Conservation (phyloP, 2,329 filamentous ascomycete genomes). For the Helicocarpus griseus region DNA sequence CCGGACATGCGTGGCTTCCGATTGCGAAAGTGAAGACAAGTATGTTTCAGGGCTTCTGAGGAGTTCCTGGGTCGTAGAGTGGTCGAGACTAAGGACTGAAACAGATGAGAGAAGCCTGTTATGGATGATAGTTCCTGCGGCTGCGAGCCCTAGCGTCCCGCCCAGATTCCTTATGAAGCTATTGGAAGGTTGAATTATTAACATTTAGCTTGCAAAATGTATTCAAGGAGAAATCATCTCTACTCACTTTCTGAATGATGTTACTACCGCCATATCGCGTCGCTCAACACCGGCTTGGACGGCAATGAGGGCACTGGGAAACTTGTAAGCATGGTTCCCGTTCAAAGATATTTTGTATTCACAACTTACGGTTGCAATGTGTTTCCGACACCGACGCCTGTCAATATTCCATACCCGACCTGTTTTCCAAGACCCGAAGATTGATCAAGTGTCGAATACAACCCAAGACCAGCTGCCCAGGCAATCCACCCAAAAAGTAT, state of each 20-base stretch:
- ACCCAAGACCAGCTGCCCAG: slow-evolving; percentile 44
- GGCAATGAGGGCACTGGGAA: slow-evolving; percentile 22
- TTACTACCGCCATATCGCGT: slow-evolving; percentile 33
- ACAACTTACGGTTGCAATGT: slow-evolving; percentile 39
- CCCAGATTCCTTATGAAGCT: slow-evolving; percentile 36
- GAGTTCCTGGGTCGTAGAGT: slow-evolving; percentile 17
- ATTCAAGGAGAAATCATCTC: neutral
- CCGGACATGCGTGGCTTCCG: slow-evolving; percentile 16
- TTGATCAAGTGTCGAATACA: slow-evolving; percentile 44
- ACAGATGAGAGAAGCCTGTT: slow-evolving; percentile 18
- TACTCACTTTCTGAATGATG: slow-evolving; percentile 26
- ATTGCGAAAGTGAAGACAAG: slow-evolving; percentile 18
- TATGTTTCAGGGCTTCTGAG: slow-evolving; percentile 23
- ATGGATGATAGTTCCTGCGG: slow-evolving; percentile 32
- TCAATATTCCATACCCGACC: slow-evolving; percentile 45
- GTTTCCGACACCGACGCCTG: slow-evolving; percentile 44
- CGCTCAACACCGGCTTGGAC: slow-evolving; percentile 32
- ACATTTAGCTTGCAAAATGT: neutral
- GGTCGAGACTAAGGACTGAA: slow-evolving; percentile 17
- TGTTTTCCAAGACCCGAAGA: slow-evolving; percentile 43
- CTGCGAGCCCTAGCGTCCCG: slow-evolving; percentile 31
- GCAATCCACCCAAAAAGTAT: slow-evolving; percentile 46
- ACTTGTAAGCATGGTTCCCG: neutral
- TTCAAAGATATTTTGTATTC: neutral
- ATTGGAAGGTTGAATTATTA: neutral